Percentiles rank a stretch among this genome's conserved stretches.
phyloP scores from a whole-genome alignment of 768 basidiomycete species.

The Boletus eberwhitei region DNA sequence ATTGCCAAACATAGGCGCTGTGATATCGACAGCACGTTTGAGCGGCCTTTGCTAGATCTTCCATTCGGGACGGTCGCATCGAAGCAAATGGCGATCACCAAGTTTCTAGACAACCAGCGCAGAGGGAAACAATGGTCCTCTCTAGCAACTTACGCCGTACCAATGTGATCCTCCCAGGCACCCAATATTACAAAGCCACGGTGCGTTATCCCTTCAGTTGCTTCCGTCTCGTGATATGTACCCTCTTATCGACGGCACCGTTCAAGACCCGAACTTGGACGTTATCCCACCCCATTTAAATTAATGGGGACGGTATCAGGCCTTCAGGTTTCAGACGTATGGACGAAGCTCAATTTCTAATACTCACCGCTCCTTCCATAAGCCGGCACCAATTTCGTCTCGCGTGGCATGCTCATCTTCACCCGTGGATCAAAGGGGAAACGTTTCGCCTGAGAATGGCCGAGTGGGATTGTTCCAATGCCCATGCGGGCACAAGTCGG shows the following conservation, averaged over 20 bases:
- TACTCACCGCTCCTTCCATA: not conserved
- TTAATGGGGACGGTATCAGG: not conserved
- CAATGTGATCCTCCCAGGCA: not conserved
- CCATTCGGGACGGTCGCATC: not conserved
- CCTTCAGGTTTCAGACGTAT: not conserved
- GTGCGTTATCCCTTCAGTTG: not conserved
- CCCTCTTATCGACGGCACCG: not conserved
- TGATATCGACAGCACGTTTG: not conserved
- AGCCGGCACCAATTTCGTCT: not conserved
- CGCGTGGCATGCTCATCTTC: not conserved
- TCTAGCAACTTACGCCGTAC: not conserved
- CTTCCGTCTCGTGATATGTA: not conserved
- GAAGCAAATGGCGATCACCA: not conserved
- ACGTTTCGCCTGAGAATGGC: constrained; percentile 15
- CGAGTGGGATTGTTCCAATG: constrained; percentile 4
- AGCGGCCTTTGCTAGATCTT: not conserved
- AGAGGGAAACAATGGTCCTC: not conserved
- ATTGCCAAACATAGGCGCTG: not conserved
- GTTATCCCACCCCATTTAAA: not conserved
- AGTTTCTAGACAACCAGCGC: not conserved
- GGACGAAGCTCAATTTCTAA: not conserved
- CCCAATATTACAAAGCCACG: not conserved
- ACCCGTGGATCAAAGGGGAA: constrained; percentile 4
- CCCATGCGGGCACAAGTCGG: constrained; percentile 4
- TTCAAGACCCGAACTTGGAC: not conserved